Base-by-base conservation (phyloP, 2,329 filamentous ascomycete genomes). In the Exserohilum rostratum region DNA sequence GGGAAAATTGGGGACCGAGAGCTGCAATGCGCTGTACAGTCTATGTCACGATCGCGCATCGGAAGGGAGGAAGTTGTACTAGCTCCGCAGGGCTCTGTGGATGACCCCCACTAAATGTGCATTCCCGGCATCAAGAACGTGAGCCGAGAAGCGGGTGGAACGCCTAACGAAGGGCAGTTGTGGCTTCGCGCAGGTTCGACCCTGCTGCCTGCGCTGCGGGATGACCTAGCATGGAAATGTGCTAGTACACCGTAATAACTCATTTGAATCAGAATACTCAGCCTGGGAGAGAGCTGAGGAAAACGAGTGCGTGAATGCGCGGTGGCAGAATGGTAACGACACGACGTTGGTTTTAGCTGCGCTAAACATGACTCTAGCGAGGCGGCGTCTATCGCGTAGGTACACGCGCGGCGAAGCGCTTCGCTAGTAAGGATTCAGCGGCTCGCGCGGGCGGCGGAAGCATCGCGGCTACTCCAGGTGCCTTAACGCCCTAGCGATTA, bases 321-420 rank as follows among this genome's bases (percentile, higher is more conserved):
- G 40, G 34, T 27, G 13, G 9, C 15, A 40, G 17, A n/a, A 11
- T 13, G 34, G 11, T 27, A n/a, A 39, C 17, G 34, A 46, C 46
- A 31, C 52, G 58, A 61, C 54, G 61, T 64, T 56, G 51, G 35
- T 54, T 64, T 60, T 60, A 60, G 58, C 55, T 57, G 58, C 48
- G 46, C 53, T 55, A 38, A 39, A 60, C 48, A 40, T 51, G 50
- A 25, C 40, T 44, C 52, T 59, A 54, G 38, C 60, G 60, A 61
- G 53, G 55, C 51, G 53, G 58, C 61, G 58, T 53, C 50, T 63
- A 53, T 53, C 43, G 52, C 44, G 49, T 45, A 47, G 31, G 27
- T 13, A 29, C 11, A 18, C 34, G 44, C 61, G 58, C 61, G 51
- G 48, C 46, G 46, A 50, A 35, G 38, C 40, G 39, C 30, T 29